Conservation (phyloP, 345 rosid genomes). For the Salix dunnii region DNA sequence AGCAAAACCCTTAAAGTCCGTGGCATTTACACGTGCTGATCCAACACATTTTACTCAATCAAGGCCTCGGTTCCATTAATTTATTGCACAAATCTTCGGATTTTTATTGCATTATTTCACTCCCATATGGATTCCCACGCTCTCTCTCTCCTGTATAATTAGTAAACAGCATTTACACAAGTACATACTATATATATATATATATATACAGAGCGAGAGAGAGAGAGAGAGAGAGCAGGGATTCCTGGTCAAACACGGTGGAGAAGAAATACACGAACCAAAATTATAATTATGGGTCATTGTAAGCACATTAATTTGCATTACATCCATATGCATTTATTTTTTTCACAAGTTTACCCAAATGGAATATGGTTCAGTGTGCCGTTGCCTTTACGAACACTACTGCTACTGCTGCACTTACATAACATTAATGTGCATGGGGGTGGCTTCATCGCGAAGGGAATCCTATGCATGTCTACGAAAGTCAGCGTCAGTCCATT, state of each 20-base stretch:
- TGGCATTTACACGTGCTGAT: constrained; percentile 38
- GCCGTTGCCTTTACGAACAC: constrained; percentile 69
- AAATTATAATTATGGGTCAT: not conserved
- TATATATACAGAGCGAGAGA: not conserved
- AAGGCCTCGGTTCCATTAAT: constrained; percentile 29
- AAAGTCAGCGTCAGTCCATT: not conserved
- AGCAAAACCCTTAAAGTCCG: constrained; percentile 38
- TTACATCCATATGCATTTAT: not conserved
- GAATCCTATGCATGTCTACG: not conserved
- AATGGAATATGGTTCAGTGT: constrained; percentile 1
- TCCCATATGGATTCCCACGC: constrained; percentile 46
- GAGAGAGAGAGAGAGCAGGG: not conserved
- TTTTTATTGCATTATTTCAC: constrained; percentile 9
- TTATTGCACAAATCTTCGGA: not conserved
- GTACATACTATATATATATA: too few species aligned
- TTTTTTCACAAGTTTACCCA: not conserved
- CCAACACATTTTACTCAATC: constrained; percentile 31
- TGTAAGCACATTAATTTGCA: not conserved
- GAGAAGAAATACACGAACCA: constrained; percentile 1
- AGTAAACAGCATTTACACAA: not conserved
- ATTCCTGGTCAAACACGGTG: constrained; percentile 60
- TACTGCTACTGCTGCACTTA: not conserved
- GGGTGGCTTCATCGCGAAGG: not conserved
- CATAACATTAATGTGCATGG: not conserved
- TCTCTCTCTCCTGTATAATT: constrained; percentile 5